Percentiles rank a stretch among this genome's conserved stretches.
These are phyloP conservation scores for Inga oerstediana DNA, from an alignment of 306 rosid species.

Conservation along the genomic window DNA sequence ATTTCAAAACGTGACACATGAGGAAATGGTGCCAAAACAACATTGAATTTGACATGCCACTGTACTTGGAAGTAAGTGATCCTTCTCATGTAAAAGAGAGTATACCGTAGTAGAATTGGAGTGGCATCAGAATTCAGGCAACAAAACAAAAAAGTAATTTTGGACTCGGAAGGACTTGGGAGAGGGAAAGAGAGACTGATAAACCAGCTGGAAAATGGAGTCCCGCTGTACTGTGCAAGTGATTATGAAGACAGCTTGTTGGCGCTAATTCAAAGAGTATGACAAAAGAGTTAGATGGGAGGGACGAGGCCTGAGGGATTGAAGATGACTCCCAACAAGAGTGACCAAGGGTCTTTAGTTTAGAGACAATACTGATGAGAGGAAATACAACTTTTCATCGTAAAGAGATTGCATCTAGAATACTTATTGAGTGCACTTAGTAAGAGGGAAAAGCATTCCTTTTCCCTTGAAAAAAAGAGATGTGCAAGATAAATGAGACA, in stretches of 20 bases:
- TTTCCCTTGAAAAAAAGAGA: background rate
- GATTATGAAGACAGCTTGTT: background rate
- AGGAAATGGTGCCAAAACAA: no score
- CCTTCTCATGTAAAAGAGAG: background rate
- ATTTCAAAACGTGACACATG: background rate
- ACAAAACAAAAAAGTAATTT: background rate
- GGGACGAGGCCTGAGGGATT: background rate
- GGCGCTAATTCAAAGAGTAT: background rate
- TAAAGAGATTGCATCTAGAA: background rate
- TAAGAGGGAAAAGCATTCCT: background rate
- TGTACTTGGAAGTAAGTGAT: background rate
- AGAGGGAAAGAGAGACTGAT: background rate
- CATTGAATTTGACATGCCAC: no score
- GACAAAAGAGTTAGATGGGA: no score
- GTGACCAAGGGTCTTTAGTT: background rate
- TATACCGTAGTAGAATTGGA: background rate
- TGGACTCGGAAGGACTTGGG: background rate
- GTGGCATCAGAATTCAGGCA: background rate
- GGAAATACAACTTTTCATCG: background rate
- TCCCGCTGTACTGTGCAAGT: background rate
- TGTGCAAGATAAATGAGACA: background rate
- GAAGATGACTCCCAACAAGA: background rate
- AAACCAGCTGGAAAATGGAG: background rate
- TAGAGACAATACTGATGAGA: background rate
- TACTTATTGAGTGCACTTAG: background rate